Evolutionary conservation across 768 basidiomycete species (phyloP).

Genomic region (Rhodosporidiobolus odoratus): DNA sequence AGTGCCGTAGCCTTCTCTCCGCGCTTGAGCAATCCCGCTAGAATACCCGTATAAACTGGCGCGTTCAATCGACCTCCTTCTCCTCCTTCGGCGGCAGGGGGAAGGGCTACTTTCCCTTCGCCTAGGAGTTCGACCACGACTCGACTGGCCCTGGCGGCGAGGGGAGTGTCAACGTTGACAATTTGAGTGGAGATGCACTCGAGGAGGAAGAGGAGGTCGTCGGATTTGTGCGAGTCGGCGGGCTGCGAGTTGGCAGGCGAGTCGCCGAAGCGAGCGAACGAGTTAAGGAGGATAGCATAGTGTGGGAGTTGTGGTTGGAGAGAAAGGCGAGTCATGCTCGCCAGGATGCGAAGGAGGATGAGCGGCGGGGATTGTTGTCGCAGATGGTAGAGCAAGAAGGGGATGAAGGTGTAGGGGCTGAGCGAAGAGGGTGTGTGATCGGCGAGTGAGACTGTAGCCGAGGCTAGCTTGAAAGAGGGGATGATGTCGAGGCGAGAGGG

Average conservation of each 20-base stretch:
- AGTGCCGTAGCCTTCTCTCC: background rate
- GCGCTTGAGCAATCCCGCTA: slow-evolving; percentile 1
- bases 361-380: background rate
- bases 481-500: background rate
- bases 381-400: slow-evolving; percentile 1
- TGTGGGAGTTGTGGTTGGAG: slow-evolving; percentile 1
- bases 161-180: background rate
- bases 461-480: background rate
- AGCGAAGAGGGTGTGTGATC: background rate
- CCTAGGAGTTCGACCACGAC: background rate
- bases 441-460: background rate
- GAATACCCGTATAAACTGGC: slow-evolving; percentile 1
- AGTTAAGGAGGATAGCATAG: slow-evolving; percentile 7
- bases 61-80: background rate
- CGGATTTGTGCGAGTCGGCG: background rate
- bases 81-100: background rate
- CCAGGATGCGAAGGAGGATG: background rate
- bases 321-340: background rate
- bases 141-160: background rate
- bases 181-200: background rate
- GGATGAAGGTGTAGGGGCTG: slow-evolving; percentile 3
- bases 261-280: slow-evolving; percentile 2
- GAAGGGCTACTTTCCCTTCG: background rate
- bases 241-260: background rate
- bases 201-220: background rate